These are phyloP conservation scores for Bruguiera hainesii DNA, from an alignment of 441 rosid genomes.

Conservation along the genomic window DNA sequence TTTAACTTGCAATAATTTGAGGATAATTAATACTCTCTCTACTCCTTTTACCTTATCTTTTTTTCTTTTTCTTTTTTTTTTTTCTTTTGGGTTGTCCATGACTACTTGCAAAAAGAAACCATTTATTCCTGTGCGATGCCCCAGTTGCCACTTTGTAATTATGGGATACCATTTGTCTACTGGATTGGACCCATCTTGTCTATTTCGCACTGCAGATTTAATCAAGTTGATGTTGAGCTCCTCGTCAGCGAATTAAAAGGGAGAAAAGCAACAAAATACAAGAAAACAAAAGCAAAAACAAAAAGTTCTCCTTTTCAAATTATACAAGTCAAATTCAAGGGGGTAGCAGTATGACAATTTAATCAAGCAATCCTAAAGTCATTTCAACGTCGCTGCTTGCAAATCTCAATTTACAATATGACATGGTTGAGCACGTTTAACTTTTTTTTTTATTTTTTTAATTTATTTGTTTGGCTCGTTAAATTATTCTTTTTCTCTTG, in stretches of 20 bases:
- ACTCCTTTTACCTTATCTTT: background rate
- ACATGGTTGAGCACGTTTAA: no score
- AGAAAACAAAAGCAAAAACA: background rate
- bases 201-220: conserved; percentile 4
- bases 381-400: conserved; percentile 1
- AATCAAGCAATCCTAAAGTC: background rate
- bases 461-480: no score
- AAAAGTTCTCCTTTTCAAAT: background rate
- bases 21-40: background rate
- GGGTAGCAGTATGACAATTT: background rate
- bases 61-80: no score
- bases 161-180: conserved; percentile 43
- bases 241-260: background rate
- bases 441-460: no score
- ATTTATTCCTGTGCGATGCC: conserved; percentile 13
- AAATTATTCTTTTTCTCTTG: no score
- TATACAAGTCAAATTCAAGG: conserved; percentile 7
- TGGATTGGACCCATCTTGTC: conserved; percentile 27
- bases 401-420: no score
- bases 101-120: conserved; percentile 9
- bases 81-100: no score
- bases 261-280: background rate
- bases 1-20: no score
- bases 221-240: background rate
- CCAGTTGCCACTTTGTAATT: conserved; percentile 26